Evolutionary conservation across 1,139 yeast genomes (phyloP).

Genomic region (Taphrina wiesneri): DNA sequence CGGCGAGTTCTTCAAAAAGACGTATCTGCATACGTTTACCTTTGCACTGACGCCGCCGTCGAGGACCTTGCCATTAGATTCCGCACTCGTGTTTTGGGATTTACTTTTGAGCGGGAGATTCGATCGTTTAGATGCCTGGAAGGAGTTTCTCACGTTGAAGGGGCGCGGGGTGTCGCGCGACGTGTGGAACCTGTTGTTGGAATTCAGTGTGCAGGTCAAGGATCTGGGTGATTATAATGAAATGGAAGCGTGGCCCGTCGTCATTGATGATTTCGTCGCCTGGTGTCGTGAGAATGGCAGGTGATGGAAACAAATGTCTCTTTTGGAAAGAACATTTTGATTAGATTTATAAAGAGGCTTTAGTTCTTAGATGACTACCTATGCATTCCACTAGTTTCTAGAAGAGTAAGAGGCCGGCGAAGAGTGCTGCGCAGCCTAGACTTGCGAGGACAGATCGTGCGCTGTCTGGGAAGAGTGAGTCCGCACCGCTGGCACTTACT

Average conservation of each 20-base stretch:
- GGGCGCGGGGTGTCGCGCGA: conserved; percentile 61
- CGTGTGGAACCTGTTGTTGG: conserved; percentile 80
- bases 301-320: no score
- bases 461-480: neutral
- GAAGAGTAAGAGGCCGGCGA: neutral
- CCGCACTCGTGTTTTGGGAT: conserved; percentile 77
- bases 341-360: neutral
- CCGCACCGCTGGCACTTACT: neutral
- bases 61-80: conserved; percentile 50
- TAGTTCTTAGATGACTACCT: neutral
- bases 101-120: conserved; percentile 54
- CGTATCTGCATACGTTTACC: conserved; percentile 71
- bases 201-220: conserved; percentile 52
- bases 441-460: neutral
- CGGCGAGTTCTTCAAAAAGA: conserved; percentile 52
- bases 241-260: conserved; percentile 84
- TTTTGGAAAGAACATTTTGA: neutral
- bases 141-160: conserved; percentile 50
- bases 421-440: neutral
- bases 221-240: conserved; percentile 59
- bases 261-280: conserved; percentile 81
- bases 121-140: conserved; percentile 52
- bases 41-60: conserved; percentile 56
- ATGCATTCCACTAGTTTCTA: neutral
- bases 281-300: conserved; percentile 38